Evolutionary conservation across 2,329 filamentous ascomycete genomes (phyloP).

Genomic region (Colletotrichum cordylinicola): DNA sequence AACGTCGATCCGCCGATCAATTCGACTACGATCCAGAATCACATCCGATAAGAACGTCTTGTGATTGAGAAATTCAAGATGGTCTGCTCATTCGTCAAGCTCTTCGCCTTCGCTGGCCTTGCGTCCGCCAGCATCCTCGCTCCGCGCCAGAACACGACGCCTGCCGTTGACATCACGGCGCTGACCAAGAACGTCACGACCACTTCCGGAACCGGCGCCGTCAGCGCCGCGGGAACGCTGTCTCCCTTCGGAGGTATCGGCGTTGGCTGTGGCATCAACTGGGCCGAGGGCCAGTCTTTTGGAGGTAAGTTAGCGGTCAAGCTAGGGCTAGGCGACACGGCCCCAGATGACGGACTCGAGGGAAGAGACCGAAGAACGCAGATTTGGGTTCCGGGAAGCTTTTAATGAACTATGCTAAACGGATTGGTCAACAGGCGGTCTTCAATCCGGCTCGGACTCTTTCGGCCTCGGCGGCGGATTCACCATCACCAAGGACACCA

Average conservation of each 20-base stretch:
- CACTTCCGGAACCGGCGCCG: constrained; percentile 1
- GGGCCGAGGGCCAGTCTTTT: constrained; percentile 1
- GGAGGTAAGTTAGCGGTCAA: neutral
- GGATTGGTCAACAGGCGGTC: neutral
- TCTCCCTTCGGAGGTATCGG: constrained; percentile 4
- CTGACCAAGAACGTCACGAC: constrained; percentile 13
- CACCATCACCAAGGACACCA: constrained; percentile 14
- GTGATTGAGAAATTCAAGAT: neutral
- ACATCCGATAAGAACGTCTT: neutral
- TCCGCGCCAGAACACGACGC: neutral
- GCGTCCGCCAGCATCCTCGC: neutral
- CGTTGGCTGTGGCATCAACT: constrained; percentile 14
- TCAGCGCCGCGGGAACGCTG: constrained; percentile 11
- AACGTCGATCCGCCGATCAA: neutral
- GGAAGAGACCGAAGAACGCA: neutral
- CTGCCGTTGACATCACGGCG: constrained; percentile 2
- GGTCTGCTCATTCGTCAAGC: neutral
- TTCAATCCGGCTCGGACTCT: constrained; percentile 14
- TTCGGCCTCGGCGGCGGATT: constrained; percentile 18
- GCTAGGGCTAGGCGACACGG: neutral
- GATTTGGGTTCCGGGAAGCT: neutral
- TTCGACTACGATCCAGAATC: neutral
- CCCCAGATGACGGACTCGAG: neutral
- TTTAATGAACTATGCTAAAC: neutral
- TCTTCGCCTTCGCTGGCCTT: neutral